phyloP scores from a whole-genome alignment of 2,329 filamentous ascomycete species.

The Hyphodiscus sp. region DNA sequence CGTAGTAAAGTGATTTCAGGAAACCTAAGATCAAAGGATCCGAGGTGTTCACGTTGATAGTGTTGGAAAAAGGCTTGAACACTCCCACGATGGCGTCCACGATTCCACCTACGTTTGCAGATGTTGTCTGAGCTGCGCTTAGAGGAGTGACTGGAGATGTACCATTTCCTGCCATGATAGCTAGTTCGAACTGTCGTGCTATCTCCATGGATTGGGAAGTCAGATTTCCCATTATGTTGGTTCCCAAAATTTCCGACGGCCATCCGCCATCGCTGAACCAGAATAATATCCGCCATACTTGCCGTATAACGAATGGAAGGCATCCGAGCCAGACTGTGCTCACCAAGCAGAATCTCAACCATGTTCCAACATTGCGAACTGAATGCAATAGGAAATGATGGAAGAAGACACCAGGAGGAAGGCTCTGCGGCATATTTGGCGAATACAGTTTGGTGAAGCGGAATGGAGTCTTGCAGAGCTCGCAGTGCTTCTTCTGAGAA shows the following conservation, averaged over 20 bases:
- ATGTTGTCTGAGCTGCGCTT: constrained; percentile 30
- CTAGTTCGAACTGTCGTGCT: constrained; percentile 21
- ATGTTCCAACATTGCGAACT: constrained; percentile 64
- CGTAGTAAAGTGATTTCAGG: constrained; percentile 25
- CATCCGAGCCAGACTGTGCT: constrained; percentile 81
- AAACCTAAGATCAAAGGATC: constrained; percentile 25
- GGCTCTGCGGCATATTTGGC: constrained; percentile 79
- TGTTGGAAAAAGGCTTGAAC: constrained; percentile 23
- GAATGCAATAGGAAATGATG: constrained; percentile 71
- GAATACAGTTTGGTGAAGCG: constrained; percentile 97
- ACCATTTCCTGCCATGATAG: constrained; percentile 22
- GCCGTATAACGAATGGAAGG: constrained; percentile 85
- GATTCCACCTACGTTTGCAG: constrained; percentile 32
- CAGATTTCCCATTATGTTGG: not conserved
- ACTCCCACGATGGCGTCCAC: constrained; percentile 32
- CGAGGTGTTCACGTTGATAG: constrained; percentile 20
- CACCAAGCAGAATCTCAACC: constrained; percentile 73
- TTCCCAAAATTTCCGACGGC: constrained; percentile 16
- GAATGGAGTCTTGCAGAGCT: constrained; percentile 97
- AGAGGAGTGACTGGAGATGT: constrained; percentile 27
- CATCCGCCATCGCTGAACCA: constrained; percentile 49
- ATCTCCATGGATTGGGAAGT: constrained; percentile 1
- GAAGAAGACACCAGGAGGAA: constrained; percentile 76
- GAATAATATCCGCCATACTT: constrained; percentile 89
- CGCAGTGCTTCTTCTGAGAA: constrained; percentile 98